Percentiles rank a stretch among this genome's conserved stretches.
Evolutionary conservation across 768 basidiomycete species (phyloP).

Genomic region (Antrodiella citrinella): DNA sequence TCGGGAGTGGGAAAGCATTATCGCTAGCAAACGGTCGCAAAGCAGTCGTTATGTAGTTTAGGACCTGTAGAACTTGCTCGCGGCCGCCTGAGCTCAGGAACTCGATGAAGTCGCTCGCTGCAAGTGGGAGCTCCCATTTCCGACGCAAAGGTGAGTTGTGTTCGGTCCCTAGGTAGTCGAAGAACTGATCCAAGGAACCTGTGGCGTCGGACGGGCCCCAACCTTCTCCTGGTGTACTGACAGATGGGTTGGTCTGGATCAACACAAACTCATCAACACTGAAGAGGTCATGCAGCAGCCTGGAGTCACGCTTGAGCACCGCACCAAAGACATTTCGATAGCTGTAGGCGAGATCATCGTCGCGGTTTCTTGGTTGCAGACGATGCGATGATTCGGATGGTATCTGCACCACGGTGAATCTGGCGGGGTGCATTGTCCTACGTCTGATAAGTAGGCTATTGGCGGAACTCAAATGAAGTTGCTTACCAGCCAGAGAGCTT

Average conservation of each 20-base stretch:
- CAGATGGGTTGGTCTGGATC: neutral
- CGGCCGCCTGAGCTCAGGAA: neutral
- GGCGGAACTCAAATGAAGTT: too few species aligned
- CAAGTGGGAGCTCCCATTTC: neutral
- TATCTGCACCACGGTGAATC: neutral
- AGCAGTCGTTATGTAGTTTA: neutral
- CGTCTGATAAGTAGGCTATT: neutral
- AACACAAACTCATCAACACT: neutral
- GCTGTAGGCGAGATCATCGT: neutral
- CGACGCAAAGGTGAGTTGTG: neutral
- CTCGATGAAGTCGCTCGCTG: neutral
- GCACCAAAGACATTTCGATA: neutral
- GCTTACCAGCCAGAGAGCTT: neutral
- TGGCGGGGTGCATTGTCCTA: neutral
- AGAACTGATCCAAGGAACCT: neutral
- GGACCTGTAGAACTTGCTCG: neutral
- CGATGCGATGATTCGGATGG: neutral
- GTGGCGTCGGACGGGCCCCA: neutral
- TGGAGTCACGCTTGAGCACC: neutral
- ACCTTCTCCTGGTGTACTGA: neutral
- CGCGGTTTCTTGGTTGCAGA: neutral
- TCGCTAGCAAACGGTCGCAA: neutral
- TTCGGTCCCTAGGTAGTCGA: neutral
- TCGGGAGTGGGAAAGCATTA: neutral
- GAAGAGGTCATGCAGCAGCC: neutral